Percentiles rank a stretch among this genome's conserved stretches.
These are phyloP conservation scores for Jamesozyma jinghongensis DNA, from an alignment of 805 yeast species.

Conservation along the genomic window DNA sequence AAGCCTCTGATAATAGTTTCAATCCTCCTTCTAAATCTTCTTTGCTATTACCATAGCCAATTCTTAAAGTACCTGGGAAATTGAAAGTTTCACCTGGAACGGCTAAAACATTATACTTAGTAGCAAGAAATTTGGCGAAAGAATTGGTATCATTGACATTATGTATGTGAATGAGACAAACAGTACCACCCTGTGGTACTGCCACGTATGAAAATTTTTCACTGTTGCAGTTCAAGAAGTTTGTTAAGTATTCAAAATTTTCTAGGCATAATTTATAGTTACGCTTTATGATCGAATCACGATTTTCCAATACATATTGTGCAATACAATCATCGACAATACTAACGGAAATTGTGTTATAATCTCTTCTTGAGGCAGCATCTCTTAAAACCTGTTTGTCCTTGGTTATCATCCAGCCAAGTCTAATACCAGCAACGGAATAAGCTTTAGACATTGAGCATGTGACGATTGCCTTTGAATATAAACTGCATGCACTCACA, in stretches of 20 bases:
- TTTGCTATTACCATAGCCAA: constrained; percentile 41
- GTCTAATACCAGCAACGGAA: constrained; percentile 43
- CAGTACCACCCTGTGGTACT: constrained; percentile 40
- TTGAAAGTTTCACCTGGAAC: constrained; percentile 45
- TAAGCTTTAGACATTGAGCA: constrained; percentile 48
- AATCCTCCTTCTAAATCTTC: constrained; percentile 33
- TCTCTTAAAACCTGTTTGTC: constrained; percentile 27
- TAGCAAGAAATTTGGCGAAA: constrained; percentile 33
- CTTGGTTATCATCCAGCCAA: constrained; percentile 43
- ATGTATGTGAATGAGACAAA: constrained; percentile 35
- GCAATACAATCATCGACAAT: constrained; percentile 40
- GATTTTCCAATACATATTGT: constrained; percentile 34
- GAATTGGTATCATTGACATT: constrained; percentile 26
- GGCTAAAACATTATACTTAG: constrained; percentile 29
- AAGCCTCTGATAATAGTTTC: constrained; percentile 14
- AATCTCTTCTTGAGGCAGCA: constrained; percentile 38
- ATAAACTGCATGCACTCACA: constrained; percentile 34
- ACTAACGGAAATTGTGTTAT: constrained; percentile 42
- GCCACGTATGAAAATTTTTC: constrained; percentile 34
- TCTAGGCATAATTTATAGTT: constrained; percentile 33
- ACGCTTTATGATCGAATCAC: constrained; percentile 31
- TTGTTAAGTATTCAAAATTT: constrained; percentile 32
- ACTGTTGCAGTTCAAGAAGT: constrained; percentile 26
- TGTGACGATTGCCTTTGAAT: constrained; percentile 38
- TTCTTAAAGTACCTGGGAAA: constrained; percentile 35